These are phyloP conservation scores for Aspergillus sparsus DNA, from an alignment of 495 filamentous ascomycete species.

Conservation along the genomic window DNA sequence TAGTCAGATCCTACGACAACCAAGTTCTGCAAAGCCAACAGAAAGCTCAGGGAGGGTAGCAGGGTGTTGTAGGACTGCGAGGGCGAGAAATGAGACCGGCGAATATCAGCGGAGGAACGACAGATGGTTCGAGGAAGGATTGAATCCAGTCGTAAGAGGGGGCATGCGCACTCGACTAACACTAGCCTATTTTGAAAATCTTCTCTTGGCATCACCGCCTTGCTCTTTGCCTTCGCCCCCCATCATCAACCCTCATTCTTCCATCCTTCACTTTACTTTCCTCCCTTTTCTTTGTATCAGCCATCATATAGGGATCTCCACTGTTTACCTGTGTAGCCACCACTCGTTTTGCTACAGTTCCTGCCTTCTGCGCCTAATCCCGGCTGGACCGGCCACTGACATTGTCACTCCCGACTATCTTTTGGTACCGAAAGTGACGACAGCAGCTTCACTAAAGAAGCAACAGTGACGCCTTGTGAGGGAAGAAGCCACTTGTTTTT, in stretches of 20 bases:
- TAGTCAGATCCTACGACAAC: slow-evolving; percentile 18
- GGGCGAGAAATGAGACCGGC: slow-evolving; percentile 10
- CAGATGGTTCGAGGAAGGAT: slow-evolving; percentile 28
- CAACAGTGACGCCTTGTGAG: slow-evolving; percentile 1
- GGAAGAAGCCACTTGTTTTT: background rate
- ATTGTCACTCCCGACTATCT: slow-evolving; percentile 5
- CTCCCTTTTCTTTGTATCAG: background rate
- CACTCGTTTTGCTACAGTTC: slow-evolving; percentile 3
- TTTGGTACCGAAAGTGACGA: slow-evolving; percentile 9
- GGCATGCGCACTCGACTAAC: slow-evolving; percentile 28
- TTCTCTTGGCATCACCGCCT: slow-evolving; percentile 27
- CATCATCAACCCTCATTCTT: background rate
- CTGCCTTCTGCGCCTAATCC: slow-evolving; percentile 6
- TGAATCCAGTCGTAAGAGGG: slow-evolving; percentile 32
- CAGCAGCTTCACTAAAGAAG: slow-evolving; percentile 1
- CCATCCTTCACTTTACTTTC: background rate
- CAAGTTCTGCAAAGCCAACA: slow-evolving; percentile 25
- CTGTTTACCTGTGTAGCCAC: background rate
- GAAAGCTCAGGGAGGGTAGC: slow-evolving; percentile 8
- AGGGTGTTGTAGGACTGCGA: background rate
- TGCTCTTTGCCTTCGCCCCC: slow-evolving; percentile 11
- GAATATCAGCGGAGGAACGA: slow-evolving; percentile 15
- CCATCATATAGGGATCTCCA: background rate
- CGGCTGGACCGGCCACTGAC: slow-evolving; percentile 21
- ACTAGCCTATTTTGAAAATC: slow-evolving; percentile 25